Conservation (phyloP, 108 stramenopile genomes). For the Skeletonema marinoi region DNA sequence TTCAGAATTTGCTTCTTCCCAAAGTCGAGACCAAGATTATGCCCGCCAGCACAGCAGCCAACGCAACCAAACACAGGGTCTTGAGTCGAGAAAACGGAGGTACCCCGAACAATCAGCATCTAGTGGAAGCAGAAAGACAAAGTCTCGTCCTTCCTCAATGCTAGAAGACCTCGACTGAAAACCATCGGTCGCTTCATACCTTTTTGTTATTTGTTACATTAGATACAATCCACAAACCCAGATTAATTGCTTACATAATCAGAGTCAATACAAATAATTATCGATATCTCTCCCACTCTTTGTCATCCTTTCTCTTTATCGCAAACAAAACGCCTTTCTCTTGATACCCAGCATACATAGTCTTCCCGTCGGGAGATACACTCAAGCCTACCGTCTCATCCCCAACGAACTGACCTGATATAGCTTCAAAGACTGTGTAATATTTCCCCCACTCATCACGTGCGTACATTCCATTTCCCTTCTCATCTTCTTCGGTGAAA, state of each 20-base stretch:
- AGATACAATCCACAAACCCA: background rate
- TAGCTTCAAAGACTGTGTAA: constrained; percentile 29
- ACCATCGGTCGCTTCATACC: background rate
- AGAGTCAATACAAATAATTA: background rate
- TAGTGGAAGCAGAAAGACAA: background rate
- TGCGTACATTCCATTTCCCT: constrained; percentile 16
- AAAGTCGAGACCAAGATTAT: background rate
- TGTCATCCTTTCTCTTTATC: background rate
- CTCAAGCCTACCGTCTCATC: background rate
- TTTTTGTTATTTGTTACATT: background rate
- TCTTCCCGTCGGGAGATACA: background rate
- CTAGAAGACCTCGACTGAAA: constrained; percentile 1
- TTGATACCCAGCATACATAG: background rate
- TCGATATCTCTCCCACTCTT: background rate
- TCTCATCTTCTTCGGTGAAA: constrained; percentile 33
- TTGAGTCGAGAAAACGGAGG: background rate
- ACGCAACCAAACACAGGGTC: background rate
- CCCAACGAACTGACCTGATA: background rate
- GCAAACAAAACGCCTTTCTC: background rate
- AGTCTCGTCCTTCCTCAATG: background rate
- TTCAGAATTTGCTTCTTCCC: background rate
- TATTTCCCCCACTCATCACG: constrained; percentile 7
- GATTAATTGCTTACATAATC: background rate
- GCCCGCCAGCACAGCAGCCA: background rate
- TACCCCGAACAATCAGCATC: background rate